These are phyloP conservation scores for Trichoderma endophyticum DNA, from an alignment of 2,329 filamentous ascomycete species.

Conservation along the genomic window DNA sequence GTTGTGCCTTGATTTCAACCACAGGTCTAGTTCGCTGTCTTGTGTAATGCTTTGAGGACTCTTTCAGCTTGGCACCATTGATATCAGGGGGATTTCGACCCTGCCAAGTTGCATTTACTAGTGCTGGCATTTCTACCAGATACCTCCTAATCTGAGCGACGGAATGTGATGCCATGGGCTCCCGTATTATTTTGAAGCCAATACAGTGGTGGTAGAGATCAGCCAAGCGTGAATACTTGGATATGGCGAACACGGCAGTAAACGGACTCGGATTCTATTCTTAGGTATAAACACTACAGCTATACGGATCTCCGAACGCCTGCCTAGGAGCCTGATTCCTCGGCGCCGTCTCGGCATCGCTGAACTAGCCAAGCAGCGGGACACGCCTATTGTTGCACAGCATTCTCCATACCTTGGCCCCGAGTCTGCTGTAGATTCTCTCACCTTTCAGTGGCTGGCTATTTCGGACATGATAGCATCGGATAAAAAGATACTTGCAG, in stretches of 20 bases:
- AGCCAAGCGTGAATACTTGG: neutral
- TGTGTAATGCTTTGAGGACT: neutral
- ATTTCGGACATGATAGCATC: neutral
- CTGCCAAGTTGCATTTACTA: neutral
- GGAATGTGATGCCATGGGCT: neutral
- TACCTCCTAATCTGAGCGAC: neutral
- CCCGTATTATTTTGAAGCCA: neutral
- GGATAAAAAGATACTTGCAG: neutral
- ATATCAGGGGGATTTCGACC: neutral
- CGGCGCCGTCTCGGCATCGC: neutral
- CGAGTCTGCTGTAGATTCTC: neutral
- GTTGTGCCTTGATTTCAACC: neutral
- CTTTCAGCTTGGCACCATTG: neutral
- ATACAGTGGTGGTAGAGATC: neutral
- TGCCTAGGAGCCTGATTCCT: neutral
- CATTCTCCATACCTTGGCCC: neutral
- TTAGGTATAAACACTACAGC: neutral
- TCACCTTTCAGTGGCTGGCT: neutral
- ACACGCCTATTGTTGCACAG: neutral
- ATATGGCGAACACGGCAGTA: neutral
- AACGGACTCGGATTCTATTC: neutral
- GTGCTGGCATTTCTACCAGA: neutral
- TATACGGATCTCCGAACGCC: neutral
- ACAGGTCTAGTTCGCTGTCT: neutral
- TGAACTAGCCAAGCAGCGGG: neutral